These are phyloP conservation scores for Jatropha podagrica DNA, from an alignment of 441 rosid genomes.

Conservation along the genomic window DNA sequence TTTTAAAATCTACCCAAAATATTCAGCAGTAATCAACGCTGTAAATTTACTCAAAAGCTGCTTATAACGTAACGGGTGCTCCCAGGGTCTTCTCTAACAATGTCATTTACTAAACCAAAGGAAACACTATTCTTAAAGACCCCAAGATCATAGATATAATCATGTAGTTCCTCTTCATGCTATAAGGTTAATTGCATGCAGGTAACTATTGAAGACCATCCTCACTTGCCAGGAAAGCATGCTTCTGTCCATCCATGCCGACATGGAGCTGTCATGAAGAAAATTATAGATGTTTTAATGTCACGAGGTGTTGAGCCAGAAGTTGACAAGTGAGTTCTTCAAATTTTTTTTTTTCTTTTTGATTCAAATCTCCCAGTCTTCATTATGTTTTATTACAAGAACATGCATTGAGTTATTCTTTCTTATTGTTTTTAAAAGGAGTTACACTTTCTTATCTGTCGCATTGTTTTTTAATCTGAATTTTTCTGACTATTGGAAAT, in stretches of 20 bases:
- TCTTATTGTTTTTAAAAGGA: too few species aligned
- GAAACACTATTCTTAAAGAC: neutral
- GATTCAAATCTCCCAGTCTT: neutral
- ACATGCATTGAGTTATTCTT: neutral
- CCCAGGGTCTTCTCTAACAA: neutral
- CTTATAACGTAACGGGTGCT: neutral
- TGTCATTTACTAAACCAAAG: neutral
- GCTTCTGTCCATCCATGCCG: constrained; percentile 98
- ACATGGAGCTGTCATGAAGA: constrained; percentile 99
- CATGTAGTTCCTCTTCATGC: neutral
- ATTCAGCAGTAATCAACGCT: neutral
- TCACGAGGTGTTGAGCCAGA: constrained; percentile 97
- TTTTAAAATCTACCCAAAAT: neutral
- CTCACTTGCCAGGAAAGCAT: constrained; percentile 94
- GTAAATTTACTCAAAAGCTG: neutral
- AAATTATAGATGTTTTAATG: constrained; percentile 89
- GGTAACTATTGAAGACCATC: constrained; percentile 98
- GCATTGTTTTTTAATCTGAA: neutral
- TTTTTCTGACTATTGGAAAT: neutral
- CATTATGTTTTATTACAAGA: neutral
- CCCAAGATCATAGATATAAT: neutral
- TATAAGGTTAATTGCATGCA: constrained; percentile 29
- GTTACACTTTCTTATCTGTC: neutral
- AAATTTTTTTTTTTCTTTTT: neutral
- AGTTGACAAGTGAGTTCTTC: constrained; percentile 75